Evolutionary conservation across 2,329 filamentous ascomycete species (phyloP).

Genomic region (Apiospora marii): DNA sequence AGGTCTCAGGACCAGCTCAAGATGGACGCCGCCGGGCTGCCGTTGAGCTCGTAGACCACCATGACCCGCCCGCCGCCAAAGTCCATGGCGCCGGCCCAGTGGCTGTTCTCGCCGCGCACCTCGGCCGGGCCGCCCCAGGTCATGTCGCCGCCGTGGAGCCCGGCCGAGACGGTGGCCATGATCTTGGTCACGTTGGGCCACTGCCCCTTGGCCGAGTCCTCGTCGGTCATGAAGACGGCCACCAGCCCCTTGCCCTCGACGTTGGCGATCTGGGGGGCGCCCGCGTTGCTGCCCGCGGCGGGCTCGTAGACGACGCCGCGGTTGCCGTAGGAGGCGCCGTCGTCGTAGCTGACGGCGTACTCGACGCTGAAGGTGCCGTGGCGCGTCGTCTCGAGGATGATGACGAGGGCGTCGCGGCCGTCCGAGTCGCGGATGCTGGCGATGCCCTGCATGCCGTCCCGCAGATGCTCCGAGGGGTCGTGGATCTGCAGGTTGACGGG

Average conservation of each 20-base stretch:
- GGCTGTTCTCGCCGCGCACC: constrained; percentile 25
- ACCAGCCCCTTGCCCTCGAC: constrained; percentile 44
- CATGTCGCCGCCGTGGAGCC: constrained; percentile 30
- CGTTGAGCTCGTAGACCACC: constrained; percentile 20
- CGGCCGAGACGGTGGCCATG: constrained; percentile 34
- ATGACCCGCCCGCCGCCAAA: not conserved
- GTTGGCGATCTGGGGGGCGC: constrained; percentile 46
- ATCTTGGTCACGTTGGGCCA: constrained; percentile 51
- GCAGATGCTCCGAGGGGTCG: constrained; percentile 39
- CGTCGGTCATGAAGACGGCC: constrained; percentile 49
- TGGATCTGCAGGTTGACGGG: constrained; percentile 44
- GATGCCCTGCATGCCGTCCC: constrained; percentile 49
- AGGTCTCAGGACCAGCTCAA: not conserved
- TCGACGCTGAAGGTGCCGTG: constrained; percentile 44
- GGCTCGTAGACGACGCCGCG: constrained; percentile 45
- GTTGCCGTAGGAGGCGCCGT: constrained; percentile 44
- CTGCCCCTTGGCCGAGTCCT: constrained; percentile 35
- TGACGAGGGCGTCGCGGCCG: constrained; percentile 44
- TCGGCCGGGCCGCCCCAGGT: constrained; percentile 32
- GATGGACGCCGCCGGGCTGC: not conserved
- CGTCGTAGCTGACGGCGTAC: constrained; percentile 47
- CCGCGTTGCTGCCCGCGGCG: constrained; percentile 42
- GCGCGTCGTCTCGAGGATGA: constrained; percentile 48
- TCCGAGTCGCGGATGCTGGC: constrained; percentile 40
- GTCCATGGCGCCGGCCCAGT: constrained; percentile 25